Base-by-base conservation (phyloP, 176 grass and related monocot genomes). In the Zea luxurians region DNA sequence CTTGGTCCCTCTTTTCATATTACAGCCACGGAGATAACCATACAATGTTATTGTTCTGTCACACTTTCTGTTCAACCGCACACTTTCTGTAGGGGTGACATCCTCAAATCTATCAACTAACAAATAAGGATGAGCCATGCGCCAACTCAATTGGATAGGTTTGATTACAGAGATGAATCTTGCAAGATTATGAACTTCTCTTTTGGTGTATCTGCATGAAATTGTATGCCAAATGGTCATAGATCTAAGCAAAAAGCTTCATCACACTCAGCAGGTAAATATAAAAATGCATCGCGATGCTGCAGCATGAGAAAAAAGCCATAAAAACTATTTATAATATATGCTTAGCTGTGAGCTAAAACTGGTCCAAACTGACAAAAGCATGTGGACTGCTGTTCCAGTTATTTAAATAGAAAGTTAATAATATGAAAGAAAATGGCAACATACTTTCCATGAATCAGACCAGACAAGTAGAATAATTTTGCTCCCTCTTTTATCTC, bases 91-190 rank as follows among this genome's bases (percentile, higher is more conserved):
- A 40, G 92, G 90, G 61, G 96, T 99, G 20, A 88, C 92, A 90
- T 99, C 96, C 80, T 99, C 96, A 73, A 99, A 89, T 78, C 96
- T 91, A 81, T 99, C 96, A 68, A 86, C 88, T 68, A 99, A 83
- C 58, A 99, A 78, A 90, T 95, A 95, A 74, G 96, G 90, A 92
- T 99, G 96, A 46, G 90, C 81, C 71, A 92, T 88, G 75, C 92
- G 84, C 96, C 96, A 99, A 66, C 88, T 89, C 78, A 95, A 84
- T 41, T 84, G 83, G 81, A 73, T 45, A 77, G 83, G 85, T 66
- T 95, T 99, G 35, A 89, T 90, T 69, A 95, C 86, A 21, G 96
- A 99, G 78, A 99, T 95, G 77, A 99, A 99, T 72, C 96, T 93
- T 88, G 92, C 92, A 81, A 95, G 96, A 84, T 99, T 99, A 83